Conservation (phyloP, 805 yeast species). For the Candida cerambycidarum region DNA sequence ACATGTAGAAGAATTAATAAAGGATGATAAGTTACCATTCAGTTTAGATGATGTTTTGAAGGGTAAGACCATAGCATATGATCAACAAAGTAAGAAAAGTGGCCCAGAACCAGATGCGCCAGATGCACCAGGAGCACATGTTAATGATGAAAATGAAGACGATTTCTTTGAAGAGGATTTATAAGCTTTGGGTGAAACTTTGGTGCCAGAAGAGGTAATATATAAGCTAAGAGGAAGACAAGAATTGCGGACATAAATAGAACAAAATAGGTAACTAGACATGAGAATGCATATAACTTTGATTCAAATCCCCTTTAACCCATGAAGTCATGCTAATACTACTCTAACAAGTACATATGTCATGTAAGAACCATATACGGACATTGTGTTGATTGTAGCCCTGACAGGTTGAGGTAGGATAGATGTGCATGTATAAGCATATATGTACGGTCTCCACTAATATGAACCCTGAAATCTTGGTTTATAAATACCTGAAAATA, state of each 20-base stretch:
- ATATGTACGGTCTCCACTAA: no score
- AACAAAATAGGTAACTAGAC: no score
- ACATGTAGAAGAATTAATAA: constrained; percentile 50
- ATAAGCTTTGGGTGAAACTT: not conserved
- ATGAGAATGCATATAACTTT: no score
- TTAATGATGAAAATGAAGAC: constrained; percentile 25
- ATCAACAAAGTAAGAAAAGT: constrained; percentile 15
- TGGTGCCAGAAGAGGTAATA: not conserved
- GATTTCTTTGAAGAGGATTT: constrained; percentile 41
- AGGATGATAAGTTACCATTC: constrained; percentile 55
- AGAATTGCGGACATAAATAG: no score
- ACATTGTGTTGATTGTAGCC: no score
- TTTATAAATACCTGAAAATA: no score
- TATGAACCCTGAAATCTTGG: no score
- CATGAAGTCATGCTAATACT: no score
- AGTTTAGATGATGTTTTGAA: constrained; percentile 45
- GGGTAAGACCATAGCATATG: constrained; percentile 32
- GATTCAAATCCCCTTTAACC: no score
- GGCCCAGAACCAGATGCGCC: constrained; percentile 50
- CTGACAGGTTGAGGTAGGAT: no score
- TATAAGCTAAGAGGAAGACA: not conserved
- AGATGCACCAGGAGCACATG: constrained; percentile 1
- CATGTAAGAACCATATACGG: no score
- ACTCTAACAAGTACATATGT: no score
- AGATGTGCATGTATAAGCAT: not conserved